These are phyloP conservation scores for Puccinia novopanici DNA, from an alignment of 1,284 basidiomycete species.

Conservation along the genomic window DNA sequence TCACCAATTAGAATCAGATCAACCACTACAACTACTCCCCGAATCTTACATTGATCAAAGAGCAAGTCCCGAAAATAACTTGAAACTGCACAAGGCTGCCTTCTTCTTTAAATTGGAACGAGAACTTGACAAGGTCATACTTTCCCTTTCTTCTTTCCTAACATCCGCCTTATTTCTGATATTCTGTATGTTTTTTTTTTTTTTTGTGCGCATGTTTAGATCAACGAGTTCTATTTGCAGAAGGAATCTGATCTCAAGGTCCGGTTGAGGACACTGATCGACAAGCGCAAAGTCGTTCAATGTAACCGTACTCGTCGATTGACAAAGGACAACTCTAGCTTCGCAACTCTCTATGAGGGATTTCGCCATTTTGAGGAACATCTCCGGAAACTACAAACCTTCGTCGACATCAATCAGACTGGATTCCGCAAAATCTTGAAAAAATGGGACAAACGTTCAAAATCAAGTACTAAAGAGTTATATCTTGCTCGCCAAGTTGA, in stretches of 20 bases:
- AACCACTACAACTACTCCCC: constrained; percentile 22
- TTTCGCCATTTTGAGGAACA: constrained; percentile 93
- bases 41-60: constrained; percentile 4
- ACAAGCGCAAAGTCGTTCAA: constrained; percentile 70
- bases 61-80: constrained; percentile 58
- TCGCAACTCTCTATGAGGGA: constrained; percentile 67
- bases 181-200: background rate
- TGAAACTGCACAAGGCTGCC: constrained; percentile 88
- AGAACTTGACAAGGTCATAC: constrained; percentile 79
- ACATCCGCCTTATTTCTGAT: background rate
- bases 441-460: constrained; percentile 97
- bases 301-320: constrained; percentile 62
- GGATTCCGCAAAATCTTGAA: constrained; percentile 98
- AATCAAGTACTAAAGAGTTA: constrained; percentile 89
- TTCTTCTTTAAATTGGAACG: constrained; percentile 99
- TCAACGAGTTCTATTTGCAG: constrained; percentile 98
- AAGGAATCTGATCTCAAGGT: constrained; percentile 94
- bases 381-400: constrained; percentile 88
- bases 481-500: constrained; percentile 97
- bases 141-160: background rate
- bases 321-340: constrained; percentile 64
- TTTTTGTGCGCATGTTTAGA: constrained; percentile 64
- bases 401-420: constrained; percentile 95
- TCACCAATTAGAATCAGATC: constrained; percentile 19
- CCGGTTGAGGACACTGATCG: constrained; percentile 85